phyloP scores from a whole-genome alignment of 495 filamentous ascomycete species.

The Neurospora sp. region DNA sequence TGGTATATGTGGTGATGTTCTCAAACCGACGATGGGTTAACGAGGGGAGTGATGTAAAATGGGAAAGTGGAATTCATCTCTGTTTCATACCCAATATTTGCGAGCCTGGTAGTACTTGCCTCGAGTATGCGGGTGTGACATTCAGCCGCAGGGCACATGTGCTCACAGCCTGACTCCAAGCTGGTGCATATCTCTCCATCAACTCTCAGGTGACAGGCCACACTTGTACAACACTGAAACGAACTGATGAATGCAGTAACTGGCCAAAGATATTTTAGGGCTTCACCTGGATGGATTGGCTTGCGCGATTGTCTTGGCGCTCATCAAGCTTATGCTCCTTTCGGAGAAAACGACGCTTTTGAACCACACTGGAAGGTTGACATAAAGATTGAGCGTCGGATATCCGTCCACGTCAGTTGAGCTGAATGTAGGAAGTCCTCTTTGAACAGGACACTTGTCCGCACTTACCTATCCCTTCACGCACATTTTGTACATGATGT shows the following conservation, averaged over 20 bases:
- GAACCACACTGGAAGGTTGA: too few relatives aligned
- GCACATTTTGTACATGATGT: too few relatives aligned
- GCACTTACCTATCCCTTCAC: too few relatives aligned
- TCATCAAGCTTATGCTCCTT: not conserved
- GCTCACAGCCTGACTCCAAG: not conserved
- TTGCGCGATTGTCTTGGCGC: not conserved
- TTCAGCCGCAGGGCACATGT: not conserved
- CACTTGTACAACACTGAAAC: not conserved
- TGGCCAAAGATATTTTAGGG: not conserved
- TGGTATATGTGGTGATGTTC: not conserved
- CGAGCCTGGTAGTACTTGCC: not conserved
- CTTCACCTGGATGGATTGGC: not conserved
- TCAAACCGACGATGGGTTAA: not conserved
- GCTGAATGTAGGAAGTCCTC: too few relatives aligned
- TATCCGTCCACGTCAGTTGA: too few relatives aligned
- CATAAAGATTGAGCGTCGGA: too few relatives aligned
- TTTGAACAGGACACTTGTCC: too few relatives aligned
- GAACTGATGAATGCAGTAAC: not conserved
- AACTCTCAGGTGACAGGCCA: too few relatives aligned
- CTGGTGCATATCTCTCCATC: not conserved
- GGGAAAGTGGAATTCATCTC: not conserved
- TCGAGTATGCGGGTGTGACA: not conserved
- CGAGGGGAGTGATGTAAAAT: not conserved
- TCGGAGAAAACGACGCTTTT: not conserved
- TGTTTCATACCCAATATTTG: not conserved